phyloP scores from a whole-genome alignment of 495 filamentous ascomycete species.

The Tuber melanosporum region DNA sequence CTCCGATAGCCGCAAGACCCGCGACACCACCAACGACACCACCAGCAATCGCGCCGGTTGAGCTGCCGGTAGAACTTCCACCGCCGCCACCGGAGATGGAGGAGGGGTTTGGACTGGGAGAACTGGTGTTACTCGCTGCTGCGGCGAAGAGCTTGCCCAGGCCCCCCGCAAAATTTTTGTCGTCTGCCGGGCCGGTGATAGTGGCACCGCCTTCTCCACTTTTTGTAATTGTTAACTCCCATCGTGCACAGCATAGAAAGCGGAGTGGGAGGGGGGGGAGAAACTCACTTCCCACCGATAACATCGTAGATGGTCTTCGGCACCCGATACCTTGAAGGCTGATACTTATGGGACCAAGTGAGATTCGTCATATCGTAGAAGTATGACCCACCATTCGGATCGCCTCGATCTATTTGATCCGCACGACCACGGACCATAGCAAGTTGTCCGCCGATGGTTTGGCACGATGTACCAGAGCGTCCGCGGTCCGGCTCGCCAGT shows the following conservation, averaged over 20 bases:
- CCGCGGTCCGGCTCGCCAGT: neutral
- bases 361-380: slow-evolving; percentile 1
- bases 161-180: slow-evolving; percentile 2
- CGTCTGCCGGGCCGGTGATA: neutral
- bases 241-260: neutral
- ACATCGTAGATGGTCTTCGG: slow-evolving; percentile 6
- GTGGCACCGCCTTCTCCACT: slow-evolving; percentile 15
- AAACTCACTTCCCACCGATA: slow-evolving; percentile 27
- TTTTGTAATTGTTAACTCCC: slow-evolving; percentile 12
- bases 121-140: neutral
- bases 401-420: neutral
- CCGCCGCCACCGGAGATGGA: neutral
- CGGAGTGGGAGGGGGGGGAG: neutral
- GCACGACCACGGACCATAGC: neutral
- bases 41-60: slow-evolving; percentile 36
- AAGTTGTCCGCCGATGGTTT: neutral
- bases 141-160: slow-evolving; percentile 14
- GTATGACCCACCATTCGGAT: neutral
- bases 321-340: slow-evolving; percentile 13
- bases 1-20: slow-evolving; percentile 18
- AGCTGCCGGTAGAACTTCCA: slow-evolving; percentile 6
- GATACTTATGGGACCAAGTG: neutral
- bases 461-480: neutral
- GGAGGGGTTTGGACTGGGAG: neutral
- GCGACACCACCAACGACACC: slow-evolving; percentile 38